Conservation (phyloP, 2,329 filamentous ascomycete species). For the Cordyceps javanica region DNA sequence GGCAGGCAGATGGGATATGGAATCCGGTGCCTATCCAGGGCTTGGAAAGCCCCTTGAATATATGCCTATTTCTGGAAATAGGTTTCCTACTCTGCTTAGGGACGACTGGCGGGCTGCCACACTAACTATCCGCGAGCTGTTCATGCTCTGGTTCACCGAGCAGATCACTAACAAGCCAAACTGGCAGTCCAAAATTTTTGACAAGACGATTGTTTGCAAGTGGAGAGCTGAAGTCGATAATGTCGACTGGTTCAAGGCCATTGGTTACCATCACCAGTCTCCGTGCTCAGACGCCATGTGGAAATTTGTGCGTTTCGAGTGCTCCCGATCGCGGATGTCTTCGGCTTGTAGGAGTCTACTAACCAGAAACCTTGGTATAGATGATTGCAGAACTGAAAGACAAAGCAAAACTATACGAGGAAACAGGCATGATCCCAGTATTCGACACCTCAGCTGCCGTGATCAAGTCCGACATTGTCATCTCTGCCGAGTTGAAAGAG, state of each 20-base stretch:
- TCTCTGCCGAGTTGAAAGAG: slow-evolving; percentile 18
- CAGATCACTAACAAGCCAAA: slow-evolving; percentile 30
- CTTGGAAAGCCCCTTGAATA: background rate
- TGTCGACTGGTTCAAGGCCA: background rate
- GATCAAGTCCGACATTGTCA: slow-evolving; percentile 29
- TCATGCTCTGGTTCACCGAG: slow-evolving; percentile 30
- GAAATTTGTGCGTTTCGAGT: background rate
- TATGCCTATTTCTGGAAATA: background rate
- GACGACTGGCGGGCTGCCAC: background rate
- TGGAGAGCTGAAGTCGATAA: slow-evolving; percentile 13
- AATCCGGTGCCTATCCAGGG: background rate
- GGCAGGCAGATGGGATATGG: background rate
- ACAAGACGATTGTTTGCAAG: slow-evolving; percentile 20
- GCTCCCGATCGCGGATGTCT: background rate
- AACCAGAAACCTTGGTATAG: slow-evolving; percentile 15
- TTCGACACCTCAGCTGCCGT: slow-evolving; percentile 26
- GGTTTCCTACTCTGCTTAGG: background rate
- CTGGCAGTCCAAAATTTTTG: slow-evolving; percentile 27
- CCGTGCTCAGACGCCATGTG: background rate
- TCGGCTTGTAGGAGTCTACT: background rate
- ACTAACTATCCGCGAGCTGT: slow-evolving; percentile 24
- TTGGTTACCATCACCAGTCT: background rate
- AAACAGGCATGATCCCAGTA: slow-evolving; percentile 27
- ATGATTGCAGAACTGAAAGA: slow-evolving; percentile 26
- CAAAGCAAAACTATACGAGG: slow-evolving; percentile 28